Percentiles rank a stretch among this genome's conserved stretches.
Evolutionary conservation across 441 rosid genomes (phyloP).

Genomic region (Hypseocharis bilobata): DNA sequence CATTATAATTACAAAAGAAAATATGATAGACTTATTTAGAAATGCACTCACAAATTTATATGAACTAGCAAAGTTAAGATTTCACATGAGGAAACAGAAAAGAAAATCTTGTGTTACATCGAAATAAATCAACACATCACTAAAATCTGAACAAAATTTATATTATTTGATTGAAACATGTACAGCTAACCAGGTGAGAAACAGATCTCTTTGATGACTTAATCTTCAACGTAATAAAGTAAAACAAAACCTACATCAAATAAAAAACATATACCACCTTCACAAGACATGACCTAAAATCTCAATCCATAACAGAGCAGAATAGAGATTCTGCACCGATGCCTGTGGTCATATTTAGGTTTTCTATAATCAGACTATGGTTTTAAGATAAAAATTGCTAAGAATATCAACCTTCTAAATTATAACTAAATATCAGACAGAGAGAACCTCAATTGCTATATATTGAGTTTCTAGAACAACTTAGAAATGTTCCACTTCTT

Average conservation of each 20-base stretch:
- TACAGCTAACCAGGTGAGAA: too few relatives aligned
- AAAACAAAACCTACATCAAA: too few relatives aligned
- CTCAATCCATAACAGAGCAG: not conserved
- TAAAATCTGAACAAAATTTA: too few relatives aligned
- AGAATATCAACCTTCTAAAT: not conserved
- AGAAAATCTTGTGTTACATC: not conserved
- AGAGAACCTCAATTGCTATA: not conserved
- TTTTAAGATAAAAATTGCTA: not conserved
- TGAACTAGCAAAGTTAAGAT: not conserved
- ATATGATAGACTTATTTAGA: constrained; percentile 1
- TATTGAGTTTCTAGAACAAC: not conserved
- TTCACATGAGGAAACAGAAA: constrained; percentile 1
- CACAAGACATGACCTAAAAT: not conserved
- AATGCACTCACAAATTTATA: not conserved
- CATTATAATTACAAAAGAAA: constrained; percentile 18
- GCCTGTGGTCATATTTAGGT: not conserved
- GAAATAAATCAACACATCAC: not conserved
- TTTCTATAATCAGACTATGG: not conserved
- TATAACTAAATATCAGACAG: not conserved
- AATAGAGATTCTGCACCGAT: not conserved
- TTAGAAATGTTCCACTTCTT: not conserved
- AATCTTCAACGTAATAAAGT: too few relatives aligned
- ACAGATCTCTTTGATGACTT: too few relatives aligned
- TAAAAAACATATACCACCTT: too few relatives aligned
- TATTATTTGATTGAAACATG: too few relatives aligned